A percentile compares a stretch with the other conserved stretches of the same genome.
Conservation (phyloP, 805 yeast species). For the Torulaspora quercuum region DNA sequence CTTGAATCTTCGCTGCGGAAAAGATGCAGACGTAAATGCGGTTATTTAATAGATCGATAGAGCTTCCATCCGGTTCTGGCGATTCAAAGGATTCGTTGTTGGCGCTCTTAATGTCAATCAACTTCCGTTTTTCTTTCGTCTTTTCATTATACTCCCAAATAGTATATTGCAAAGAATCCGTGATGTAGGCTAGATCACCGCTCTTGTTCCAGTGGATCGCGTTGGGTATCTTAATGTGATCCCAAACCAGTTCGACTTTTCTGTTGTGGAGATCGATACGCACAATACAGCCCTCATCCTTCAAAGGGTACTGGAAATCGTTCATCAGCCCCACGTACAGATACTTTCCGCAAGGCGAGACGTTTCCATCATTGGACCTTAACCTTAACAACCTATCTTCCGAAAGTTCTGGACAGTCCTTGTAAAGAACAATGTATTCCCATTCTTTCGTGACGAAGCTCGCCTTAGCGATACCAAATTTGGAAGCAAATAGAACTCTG, state of each 20-base stretch:
- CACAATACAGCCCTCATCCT: constrained; percentile 53
- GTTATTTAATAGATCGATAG: constrained; percentile 49
- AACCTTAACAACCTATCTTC: constrained; percentile 33
- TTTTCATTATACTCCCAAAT: constrained; percentile 47
- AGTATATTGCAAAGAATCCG: constrained; percentile 48
- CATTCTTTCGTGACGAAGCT: constrained; percentile 42
- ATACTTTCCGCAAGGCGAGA: constrained; percentile 66
- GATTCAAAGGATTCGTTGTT: constrained; percentile 25
- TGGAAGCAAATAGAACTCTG: constrained; percentile 58
- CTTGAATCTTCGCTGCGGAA: constrained; percentile 55
- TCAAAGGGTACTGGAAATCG: constrained; percentile 42
- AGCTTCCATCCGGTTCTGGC: constrained; percentile 81
- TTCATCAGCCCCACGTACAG: constrained; percentile 82
- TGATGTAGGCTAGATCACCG: constrained; percentile 45
- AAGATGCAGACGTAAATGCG: constrained; percentile 66
- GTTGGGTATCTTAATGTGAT: constrained; percentile 57
- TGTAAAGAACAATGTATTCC: constrained; percentile 39
- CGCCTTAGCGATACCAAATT: constrained; percentile 59
- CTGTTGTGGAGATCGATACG: constrained; percentile 38
- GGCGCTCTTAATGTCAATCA: constrained; percentile 38
- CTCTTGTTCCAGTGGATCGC: constrained; percentile 59
- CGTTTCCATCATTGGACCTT: constrained; percentile 80
- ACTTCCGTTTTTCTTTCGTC: constrained; percentile 33
- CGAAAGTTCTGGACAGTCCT: constrained; percentile 32
- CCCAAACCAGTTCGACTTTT: constrained; percentile 34